Percentiles rank a stretch among this genome's conserved stretches.
Conservation (phyloP, 345 rosid genomes). For the Crucihimalaya himalaica region DNA sequence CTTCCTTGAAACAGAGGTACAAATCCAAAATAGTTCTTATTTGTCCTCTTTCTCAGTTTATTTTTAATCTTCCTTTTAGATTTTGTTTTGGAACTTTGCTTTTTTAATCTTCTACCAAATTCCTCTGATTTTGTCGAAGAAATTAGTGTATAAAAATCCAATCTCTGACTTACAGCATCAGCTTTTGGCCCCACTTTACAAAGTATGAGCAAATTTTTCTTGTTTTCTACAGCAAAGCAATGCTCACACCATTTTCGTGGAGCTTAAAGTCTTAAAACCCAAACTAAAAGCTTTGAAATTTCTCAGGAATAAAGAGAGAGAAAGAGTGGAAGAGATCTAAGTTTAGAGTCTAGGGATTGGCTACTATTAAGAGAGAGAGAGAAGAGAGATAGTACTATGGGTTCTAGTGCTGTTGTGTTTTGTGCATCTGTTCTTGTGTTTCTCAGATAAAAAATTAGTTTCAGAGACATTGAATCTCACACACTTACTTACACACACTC, state of each 20-base stretch:
- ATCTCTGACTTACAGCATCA: constrained; percentile 25
- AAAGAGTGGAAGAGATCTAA: constrained; percentile 12
- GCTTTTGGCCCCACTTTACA: constrained; percentile 27
- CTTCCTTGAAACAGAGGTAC: constrained; percentile 33
- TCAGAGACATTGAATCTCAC: constrained; percentile 39
- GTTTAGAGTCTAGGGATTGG: constrained; percentile 44
- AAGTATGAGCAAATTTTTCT: constrained; percentile 33
- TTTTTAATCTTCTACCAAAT: constrained; percentile 22
- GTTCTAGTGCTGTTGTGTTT: constrained; percentile 43
- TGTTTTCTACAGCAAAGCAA: constrained; percentile 39
- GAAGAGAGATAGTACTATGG: constrained; percentile 19
- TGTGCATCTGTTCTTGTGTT: constrained; percentile 44
- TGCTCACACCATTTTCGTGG: constrained; percentile 44
- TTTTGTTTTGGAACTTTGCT: constrained; percentile 21
- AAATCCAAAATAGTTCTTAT: constrained; percentile 32
- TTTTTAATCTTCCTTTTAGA: neutral
- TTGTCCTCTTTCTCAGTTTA: constrained; percentile 27
- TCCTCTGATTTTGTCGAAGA: constrained; percentile 22
- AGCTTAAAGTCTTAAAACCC: constrained; percentile 31
- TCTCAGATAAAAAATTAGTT: constrained; percentile 20
- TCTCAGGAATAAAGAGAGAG: constrained; percentile 8
- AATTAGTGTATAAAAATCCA: constrained; percentile 24
- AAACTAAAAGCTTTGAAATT: constrained; percentile 28
- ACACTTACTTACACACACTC: constrained; percentile 30
- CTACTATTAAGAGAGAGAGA: constrained; percentile 26